A percentile compares a stretch with the other conserved stretches of the same genome.
These are phyloP conservation scores for Rhodotorula kratochvilovae DNA, from an alignment of 768 basidiomycete species.

Conservation along the genomic window DNA sequence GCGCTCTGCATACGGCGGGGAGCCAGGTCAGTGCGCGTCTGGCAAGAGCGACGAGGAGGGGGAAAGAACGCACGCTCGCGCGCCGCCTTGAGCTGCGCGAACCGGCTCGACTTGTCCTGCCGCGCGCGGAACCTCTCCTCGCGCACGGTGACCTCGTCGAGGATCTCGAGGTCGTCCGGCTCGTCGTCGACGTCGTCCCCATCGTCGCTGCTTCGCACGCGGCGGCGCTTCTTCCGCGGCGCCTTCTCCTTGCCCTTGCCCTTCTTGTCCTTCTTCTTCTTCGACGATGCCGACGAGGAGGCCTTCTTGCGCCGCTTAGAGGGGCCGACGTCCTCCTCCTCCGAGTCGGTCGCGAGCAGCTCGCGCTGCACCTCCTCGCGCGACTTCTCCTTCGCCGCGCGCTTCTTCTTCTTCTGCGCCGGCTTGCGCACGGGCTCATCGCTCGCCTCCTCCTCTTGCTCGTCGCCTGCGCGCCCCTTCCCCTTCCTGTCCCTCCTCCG, in stretches of 20 bases:
- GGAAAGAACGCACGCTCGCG: constrained; percentile 1
- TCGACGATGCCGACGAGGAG: neutral
- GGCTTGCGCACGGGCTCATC: too few species aligned
- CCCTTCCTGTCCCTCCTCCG: neutral
- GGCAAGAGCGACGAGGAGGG: neutral
- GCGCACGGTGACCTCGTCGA: constrained; percentile 23
- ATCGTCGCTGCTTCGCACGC: neutral
- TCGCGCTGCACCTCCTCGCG: neutral
- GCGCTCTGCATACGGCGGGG: too few species aligned
- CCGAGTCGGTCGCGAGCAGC: neutral
- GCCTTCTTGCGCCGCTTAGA: neutral
- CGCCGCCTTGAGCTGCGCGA: constrained; percentile 4
- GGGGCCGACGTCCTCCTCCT: neutral
- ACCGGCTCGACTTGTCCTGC: constrained; percentile 3
- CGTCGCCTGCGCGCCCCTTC: neutral
- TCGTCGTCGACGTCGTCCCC: constrained; percentile 11
- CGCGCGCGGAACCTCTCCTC: neutral
- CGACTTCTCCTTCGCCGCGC: constrained; percentile 1
- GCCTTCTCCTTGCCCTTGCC: neutral
- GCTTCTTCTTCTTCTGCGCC: neutral
- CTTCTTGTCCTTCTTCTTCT: neutral
- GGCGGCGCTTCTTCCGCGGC: neutral
- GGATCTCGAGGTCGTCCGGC: constrained; percentile 27
- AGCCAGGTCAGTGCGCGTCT: neutral
- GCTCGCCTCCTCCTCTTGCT: constrained; percentile 3